Percentiles rank a stretch among this genome's conserved stretches.
phyloP scores from a whole-genome alignment of 176 grass and related monocot genomes.

The Rhynchospora breviuscula region DNA sequence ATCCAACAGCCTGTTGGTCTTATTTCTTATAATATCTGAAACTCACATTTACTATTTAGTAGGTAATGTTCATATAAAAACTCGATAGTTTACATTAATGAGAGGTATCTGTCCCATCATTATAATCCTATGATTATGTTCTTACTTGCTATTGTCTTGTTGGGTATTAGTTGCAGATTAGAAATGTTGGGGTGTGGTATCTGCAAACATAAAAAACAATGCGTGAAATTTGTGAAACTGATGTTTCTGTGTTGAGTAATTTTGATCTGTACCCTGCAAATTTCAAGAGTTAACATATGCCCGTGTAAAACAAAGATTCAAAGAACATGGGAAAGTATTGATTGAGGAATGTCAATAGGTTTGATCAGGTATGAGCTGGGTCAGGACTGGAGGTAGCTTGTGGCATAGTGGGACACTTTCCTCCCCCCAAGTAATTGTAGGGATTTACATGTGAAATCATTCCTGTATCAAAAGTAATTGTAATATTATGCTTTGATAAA shows the following conservation, averaged over 20 bases:
- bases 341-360: background rate
- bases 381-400: too few species aligned
- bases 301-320: background rate
- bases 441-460: too few species aligned
- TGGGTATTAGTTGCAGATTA: background rate
- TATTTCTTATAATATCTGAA: background rate
- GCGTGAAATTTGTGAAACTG: background rate
- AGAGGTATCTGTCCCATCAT: background rate
- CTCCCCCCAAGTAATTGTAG: too few species aligned
- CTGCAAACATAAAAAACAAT: background rate
- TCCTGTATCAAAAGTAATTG: background rate
- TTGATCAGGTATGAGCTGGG: background rate
- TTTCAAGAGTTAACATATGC: background rate
- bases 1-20: background rate
- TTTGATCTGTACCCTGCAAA: background rate
- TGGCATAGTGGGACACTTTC: too few species aligned
- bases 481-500: background rate
- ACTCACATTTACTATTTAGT: background rate
- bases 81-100: background rate
- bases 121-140: background rate
- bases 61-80: background rate
- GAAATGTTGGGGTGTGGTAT: background rate
- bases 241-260: background rate
- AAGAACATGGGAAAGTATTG: background rate
- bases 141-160: background rate